phyloP scores from a whole-genome alignment of 305 asterid genomes.

The Galium porrigens region DNA sequence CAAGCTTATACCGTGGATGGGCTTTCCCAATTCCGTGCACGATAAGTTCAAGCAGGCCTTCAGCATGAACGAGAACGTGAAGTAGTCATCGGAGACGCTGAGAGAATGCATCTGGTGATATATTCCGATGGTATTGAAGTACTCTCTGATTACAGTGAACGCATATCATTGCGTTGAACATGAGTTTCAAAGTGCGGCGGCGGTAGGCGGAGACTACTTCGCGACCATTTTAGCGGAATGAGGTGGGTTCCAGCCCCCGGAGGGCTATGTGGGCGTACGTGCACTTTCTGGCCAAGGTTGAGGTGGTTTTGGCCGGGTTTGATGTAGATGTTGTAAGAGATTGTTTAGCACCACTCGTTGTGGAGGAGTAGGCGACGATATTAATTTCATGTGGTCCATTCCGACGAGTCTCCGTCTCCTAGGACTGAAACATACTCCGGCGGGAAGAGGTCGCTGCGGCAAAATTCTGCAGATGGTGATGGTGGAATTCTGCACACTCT shows the following conservation, averaged over 20 bases:
- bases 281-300: neutral
- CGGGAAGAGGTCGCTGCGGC: too few relatives aligned
- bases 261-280: neutral
- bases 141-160: neutral
- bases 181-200: neutral
- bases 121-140: too few relatives aligned
- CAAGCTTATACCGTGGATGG: conserved; percentile 38
- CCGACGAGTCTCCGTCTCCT: neutral
- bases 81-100: conserved; percentile 18
- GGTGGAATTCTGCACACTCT: too few relatives aligned
- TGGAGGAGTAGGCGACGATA: neutral
- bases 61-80: neutral
- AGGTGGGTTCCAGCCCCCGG: neutral
- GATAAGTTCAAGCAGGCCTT: neutral
- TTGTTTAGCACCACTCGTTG: neutral
- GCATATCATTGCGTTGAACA: neutral
- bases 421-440: neutral
- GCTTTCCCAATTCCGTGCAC: neutral
- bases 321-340: neutral
- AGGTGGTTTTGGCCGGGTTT: neutral
- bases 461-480: too few relatives aligned
- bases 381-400: neutral
- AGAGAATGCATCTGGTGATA: conserved; percentile 31
- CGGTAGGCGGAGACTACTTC: neutral
- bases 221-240: neutral